Evolutionary conservation across 2,329 filamentous ascomycete genomes (phyloP), one percentile per base, ranked within the genome.

Genomic region (Dendryphion nanum): DNA sequence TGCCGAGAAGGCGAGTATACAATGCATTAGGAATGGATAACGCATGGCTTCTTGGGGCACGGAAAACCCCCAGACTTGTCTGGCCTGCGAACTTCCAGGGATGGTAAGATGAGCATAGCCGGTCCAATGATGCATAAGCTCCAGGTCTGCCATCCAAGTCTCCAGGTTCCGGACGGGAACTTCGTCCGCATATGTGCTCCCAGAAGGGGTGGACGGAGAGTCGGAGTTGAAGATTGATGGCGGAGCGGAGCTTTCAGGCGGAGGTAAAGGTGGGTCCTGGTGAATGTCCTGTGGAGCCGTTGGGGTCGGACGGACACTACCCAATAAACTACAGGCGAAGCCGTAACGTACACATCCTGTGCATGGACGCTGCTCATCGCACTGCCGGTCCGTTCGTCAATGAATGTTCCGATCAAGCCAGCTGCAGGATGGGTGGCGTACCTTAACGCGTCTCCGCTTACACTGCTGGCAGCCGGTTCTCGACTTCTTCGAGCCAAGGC

Each of bases 1-100:
- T 3, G 66, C 62, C 1, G 67, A 59, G 24, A 64, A 61, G 2
- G 66, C 64, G 8, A 70, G 43, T 4, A 70, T 55, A 5, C 59
- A 58, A 38, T 69, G 63, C 40, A 71, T 53, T 1, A 70, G 50
- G 31, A 68, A 69, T 1, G 42, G 42, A 34, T 63, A 49, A 10
- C 55, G 47, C 30, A 58, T 53, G 3, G 59, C 65, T 35, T 69
- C 50, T 31, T 59, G 47, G 3, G 65, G 63, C 8, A 67, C 53
- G 2, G 51, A 45, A 26, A 57, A 51, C 23, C 55, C 52, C 63
- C 63, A 69, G n/a, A 57, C 50, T 15, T 54, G 44, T 36, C 46
- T 53, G 12, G 53, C 45, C n/a, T 48, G 28, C n/a, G 54, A 48
- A 17, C 41, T 23, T 3, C 54, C 54, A 3, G 52, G 50, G 33